Conservation (phyloP, 2,329 filamentous ascomycete genomes). For the Ophiostoma perfectum region DNA sequence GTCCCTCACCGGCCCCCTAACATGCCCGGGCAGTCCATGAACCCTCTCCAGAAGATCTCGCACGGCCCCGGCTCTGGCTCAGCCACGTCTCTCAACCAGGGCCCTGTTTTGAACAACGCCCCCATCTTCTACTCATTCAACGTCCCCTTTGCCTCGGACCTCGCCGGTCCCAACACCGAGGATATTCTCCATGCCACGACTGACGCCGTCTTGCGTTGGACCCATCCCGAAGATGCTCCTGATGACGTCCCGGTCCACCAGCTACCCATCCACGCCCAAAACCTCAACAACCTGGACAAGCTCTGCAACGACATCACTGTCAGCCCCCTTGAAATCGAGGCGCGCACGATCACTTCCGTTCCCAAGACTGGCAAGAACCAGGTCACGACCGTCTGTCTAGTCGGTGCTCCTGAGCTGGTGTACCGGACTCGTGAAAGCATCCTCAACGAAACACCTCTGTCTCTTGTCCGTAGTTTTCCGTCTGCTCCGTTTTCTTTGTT, state of each 20-base stretch:
- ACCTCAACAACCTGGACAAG: slow-evolving; percentile 71
- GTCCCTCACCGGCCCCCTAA: slow-evolving; percentile 52
- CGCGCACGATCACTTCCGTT: slow-evolving; percentile 75
- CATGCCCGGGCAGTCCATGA: slow-evolving; percentile 52
- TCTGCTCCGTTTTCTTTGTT: not conserved
- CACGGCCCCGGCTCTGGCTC: slow-evolving; percentile 39
- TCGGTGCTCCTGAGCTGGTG: slow-evolving; percentile 79
- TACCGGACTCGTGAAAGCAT: slow-evolving; percentile 86
- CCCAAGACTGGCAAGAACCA: slow-evolving; percentile 64
- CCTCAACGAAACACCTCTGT: slow-evolving; percentile 84
- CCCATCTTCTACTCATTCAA: slow-evolving; percentile 95
- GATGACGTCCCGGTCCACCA: slow-evolving; percentile 82
- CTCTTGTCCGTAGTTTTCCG: slow-evolving; percentile 52
- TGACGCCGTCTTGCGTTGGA: slow-evolving; percentile 86
- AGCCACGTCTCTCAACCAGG: slow-evolving; percentile 38
- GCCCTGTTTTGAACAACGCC: slow-evolving; percentile 68
- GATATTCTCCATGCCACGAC: slow-evolving; percentile 90
- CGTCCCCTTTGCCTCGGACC: slow-evolving; percentile 87
- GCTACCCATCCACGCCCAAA: slow-evolving; percentile 84
- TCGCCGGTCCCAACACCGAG: slow-evolving; percentile 86
- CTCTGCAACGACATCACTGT: slow-evolving; percentile 79
- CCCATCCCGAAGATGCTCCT: slow-evolving; percentile 78
- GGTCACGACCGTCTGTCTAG: slow-evolving; percentile 85
- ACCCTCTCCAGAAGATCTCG: slow-evolving; percentile 52
- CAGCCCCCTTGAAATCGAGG: slow-evolving; percentile 66